Percentiles rank a stretch among this genome's conserved stretches.
These are phyloP conservation scores for Mortierella sp. DNA, from an alignment of 371 early-diverging fungal species.

Conservation along the genomic window DNA sequence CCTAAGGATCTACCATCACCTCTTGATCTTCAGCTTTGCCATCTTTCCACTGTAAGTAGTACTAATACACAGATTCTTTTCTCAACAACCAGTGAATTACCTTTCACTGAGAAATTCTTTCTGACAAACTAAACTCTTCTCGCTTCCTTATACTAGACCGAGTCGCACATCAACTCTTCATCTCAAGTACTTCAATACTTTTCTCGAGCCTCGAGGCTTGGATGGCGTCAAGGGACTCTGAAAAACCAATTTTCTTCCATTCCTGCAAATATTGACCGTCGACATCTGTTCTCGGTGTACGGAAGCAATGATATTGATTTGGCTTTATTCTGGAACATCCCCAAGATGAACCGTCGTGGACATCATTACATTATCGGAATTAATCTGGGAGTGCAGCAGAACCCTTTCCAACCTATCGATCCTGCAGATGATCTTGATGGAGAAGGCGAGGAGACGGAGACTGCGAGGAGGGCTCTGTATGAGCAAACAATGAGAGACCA, in stretches of 20 bases:
- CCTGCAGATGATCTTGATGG: constrained; percentile 33
- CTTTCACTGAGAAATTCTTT: too few species aligned
- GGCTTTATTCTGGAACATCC: constrained; percentile 86
- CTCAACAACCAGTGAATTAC: too few species aligned
- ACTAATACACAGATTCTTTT: background rate
- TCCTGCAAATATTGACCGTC: constrained; percentile 59
- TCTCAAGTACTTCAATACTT: constrained; percentile 72
- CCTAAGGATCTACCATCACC: constrained; percentile 53
- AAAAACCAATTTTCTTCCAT: constrained; percentile 74
- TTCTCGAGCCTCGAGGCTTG: constrained; percentile 76
- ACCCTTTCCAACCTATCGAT: constrained; percentile 67
- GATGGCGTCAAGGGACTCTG: constrained; percentile 77
- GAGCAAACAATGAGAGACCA: constrained; percentile 78
- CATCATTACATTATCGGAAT: constrained; percentile 93
- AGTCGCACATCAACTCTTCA: constrained; percentile 60
- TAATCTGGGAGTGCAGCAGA: constrained; percentile 84
- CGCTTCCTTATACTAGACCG: constrained; percentile 40
- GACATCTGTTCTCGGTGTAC: constrained; percentile 80
- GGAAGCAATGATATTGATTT: constrained; percentile 89
- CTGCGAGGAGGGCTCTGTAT: constrained; percentile 70
- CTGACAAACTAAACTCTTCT: background rate
- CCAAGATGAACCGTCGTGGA: constrained; percentile 69
- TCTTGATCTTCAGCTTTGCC: constrained; percentile 53
- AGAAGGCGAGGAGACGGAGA: constrained; percentile 50
- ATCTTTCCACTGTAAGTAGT: constrained; percentile 41